Evolutionary conservation across 2,329 filamentous ascomycete species (phyloP).

Genomic region (Verticillium zaregamsianum): DNA sequence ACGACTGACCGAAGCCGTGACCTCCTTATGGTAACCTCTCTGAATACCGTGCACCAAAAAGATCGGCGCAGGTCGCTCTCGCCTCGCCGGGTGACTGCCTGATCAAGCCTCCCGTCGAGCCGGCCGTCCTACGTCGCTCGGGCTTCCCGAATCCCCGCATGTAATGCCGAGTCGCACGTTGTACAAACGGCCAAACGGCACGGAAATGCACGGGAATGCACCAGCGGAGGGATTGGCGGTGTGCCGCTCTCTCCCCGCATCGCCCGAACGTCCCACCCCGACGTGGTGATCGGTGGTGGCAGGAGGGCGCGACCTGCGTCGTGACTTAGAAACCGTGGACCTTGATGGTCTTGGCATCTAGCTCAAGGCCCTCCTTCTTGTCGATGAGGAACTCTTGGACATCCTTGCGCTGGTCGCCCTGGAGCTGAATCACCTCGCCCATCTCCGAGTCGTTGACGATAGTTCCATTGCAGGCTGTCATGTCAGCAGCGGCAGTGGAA

Average conservation of each 20-base stretch:
- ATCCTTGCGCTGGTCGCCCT: constrained; percentile 98
- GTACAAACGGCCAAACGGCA: no score
- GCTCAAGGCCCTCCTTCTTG: constrained; percentile 90
- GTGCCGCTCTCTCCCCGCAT: constrained; percentile 2
- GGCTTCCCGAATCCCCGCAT: neutral
- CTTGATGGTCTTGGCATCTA: constrained; percentile 97
- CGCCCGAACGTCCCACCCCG: constrained; percentile 10
- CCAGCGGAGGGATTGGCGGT: neutral
- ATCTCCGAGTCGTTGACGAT: constrained; percentile 94
- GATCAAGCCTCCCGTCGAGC: neutral
- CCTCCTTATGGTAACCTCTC: neutral
- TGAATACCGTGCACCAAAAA: neutral
- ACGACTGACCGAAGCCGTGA: neutral
- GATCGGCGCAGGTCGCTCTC: neutral
- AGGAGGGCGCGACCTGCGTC: constrained; percentile 34
- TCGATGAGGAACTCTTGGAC: constrained; percentile 96
- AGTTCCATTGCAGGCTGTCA: constrained; percentile 97
- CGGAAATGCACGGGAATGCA: neutral
- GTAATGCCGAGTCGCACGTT: neutral
- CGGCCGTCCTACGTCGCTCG: neutral
- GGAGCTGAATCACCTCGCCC: constrained; percentile 99
- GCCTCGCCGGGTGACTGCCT: neutral
- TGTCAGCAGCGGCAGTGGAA: neutral
- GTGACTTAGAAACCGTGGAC: constrained; percentile 51
- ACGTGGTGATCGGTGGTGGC: constrained; percentile 3